A percentile compares a stretch with the other conserved stretches of the same genome.
Conservation (phyloP, 2,329 filamentous ascomycete species). For the Biscogniauxia sp. region DNA sequence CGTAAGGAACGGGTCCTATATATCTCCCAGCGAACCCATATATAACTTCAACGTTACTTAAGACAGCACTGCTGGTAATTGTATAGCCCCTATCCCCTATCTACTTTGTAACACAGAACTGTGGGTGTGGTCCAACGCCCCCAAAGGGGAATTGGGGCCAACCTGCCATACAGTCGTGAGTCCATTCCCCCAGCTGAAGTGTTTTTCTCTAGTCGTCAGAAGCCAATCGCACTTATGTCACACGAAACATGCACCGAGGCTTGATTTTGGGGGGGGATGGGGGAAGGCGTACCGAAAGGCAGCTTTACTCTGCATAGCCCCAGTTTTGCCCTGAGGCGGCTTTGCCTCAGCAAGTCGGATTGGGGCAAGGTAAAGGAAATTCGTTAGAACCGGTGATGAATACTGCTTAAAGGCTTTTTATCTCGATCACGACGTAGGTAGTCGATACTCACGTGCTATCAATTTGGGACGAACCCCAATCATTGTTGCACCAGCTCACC, state of each 20-base stretch:
- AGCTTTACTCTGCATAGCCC: not conserved
- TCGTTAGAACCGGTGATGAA: not conserved
- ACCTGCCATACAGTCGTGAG: not conserved
- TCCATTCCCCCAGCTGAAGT: not conserved
- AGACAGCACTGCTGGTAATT: not conserved
- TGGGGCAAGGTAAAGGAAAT: not conserved
- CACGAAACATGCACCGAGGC: not conserved
- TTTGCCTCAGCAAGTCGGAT: not conserved
- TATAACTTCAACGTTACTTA: not conserved
- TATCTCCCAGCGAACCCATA: not conserved
- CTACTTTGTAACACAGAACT: not conserved
- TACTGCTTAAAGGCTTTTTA: not conserved
- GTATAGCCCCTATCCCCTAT: not conserved
- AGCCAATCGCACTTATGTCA: not conserved
- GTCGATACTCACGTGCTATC: not conserved
- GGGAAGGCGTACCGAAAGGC: not conserved
- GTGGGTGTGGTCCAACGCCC: not conserved
- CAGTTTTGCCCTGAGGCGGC: not conserved
- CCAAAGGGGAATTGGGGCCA: not conserved
- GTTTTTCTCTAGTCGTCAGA: not conserved
- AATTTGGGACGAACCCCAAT: not conserved
- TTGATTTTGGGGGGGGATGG: not conserved
- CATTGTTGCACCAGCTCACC: not conserved
- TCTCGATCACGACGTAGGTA: not conserved
- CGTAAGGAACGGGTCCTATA: not conserved